Conservation (phyloP, 371 early-diverging fungal species). For the Encephalitozoon cuniculi region DNA sequence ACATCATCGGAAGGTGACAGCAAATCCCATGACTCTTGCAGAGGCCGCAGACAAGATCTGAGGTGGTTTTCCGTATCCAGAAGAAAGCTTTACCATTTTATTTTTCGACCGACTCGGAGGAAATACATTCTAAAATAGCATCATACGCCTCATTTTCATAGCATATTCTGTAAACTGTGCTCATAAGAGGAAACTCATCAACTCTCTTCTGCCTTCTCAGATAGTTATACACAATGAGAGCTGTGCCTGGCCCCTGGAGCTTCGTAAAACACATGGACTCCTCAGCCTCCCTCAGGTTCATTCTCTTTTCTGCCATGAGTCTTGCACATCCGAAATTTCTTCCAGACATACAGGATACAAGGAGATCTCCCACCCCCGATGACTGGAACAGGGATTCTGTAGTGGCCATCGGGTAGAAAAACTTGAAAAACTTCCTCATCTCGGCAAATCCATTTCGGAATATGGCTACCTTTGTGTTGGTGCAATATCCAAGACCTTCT, state of each 20-base stretch:
- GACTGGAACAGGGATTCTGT: slow-evolving; percentile 83
- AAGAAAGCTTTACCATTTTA: neutral
- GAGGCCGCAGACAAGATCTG: neutral
- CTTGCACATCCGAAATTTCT: slow-evolving; percentile 77
- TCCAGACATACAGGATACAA: slow-evolving; percentile 87
- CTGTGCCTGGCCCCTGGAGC: slow-evolving; percentile 84
- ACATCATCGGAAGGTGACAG: neutral
- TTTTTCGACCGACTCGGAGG: slow-evolving; percentile 12
- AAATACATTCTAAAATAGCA: slow-evolving; percentile 19
- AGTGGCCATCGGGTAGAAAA: slow-evolving; percentile 68
- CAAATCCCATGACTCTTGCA: neutral
- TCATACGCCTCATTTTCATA: slow-evolving; percentile 12
- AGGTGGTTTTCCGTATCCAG: neutral
- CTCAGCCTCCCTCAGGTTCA: slow-evolving; percentile 75
- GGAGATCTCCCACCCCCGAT: slow-evolving; percentile 77
- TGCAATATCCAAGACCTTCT: slow-evolving; percentile 73
- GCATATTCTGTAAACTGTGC: slow-evolving; percentile 27
- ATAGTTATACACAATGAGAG: slow-evolving; percentile 74
- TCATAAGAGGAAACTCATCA: slow-evolving; percentile 49
- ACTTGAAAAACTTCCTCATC: slow-evolving; percentile 78
- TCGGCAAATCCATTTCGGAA: slow-evolving; percentile 86
- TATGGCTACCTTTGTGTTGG: slow-evolving; percentile 88
- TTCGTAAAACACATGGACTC: slow-evolving; percentile 88
- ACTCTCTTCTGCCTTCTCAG: slow-evolving; percentile 58
- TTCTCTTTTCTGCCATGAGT: slow-evolving; percentile 36